These are phyloP conservation scores for Trichoderma pleuroti DNA, from an alignment of 2,329 filamentous ascomycete genomes.

Conservation along the genomic window DNA sequence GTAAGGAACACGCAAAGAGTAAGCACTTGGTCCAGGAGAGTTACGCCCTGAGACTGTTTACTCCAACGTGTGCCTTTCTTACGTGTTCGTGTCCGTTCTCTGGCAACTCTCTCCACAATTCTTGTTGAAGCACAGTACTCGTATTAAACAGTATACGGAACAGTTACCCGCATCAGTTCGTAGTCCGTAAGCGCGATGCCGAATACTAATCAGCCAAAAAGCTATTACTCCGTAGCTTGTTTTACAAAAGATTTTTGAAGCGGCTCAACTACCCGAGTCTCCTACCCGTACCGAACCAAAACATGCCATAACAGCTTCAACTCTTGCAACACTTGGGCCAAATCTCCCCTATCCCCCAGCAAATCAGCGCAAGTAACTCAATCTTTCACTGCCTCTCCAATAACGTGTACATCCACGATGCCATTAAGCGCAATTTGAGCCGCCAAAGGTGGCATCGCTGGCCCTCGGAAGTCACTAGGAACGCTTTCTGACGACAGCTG, in stretches of 20 bases:
- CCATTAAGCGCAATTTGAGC: conserved; percentile 14
- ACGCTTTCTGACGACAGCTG: conserved; percentile 2
- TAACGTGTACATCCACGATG: conserved; percentile 8
- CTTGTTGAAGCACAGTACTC: background rate
- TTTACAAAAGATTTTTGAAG: background rate
- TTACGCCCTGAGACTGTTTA: background rate
- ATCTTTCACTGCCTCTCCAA: conserved; percentile 3
- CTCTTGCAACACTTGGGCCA: conserved; percentile 17
- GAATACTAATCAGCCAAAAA: background rate
- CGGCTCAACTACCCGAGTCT: background rate
- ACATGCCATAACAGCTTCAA: conserved; percentile 22
- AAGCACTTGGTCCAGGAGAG: background rate
- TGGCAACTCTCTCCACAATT: background rate
- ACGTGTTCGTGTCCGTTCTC: background rate
- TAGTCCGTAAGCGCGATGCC: background rate
- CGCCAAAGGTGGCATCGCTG: conserved; percentile 22
- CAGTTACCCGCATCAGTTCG: background rate
- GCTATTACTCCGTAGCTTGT: background rate
- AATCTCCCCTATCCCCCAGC: conserved; percentile 12
- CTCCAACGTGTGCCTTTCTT: background rate
- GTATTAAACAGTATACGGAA: background rate
- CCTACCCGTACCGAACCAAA: conserved; percentile 18
- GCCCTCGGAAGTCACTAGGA: conserved; percentile 22
- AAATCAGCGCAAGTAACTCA: background rate
- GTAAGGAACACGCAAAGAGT: background rate